Evolutionary conservation across 345 rosid genomes (phyloP), one percentile per base, ranked within the genome.

Genomic region (Kernera saxatilis): DNA sequence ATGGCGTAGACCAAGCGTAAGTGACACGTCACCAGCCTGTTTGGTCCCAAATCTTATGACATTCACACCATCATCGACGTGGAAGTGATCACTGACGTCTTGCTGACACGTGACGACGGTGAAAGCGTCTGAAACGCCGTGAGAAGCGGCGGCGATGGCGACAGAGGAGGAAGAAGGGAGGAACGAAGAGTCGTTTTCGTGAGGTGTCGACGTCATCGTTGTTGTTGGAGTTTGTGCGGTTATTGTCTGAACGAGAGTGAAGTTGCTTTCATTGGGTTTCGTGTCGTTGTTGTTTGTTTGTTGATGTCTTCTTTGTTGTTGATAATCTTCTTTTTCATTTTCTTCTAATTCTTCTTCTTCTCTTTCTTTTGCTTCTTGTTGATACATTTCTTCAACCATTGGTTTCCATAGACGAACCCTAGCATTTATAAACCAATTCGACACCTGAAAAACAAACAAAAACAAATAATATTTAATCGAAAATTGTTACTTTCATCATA

Each of bases 361-460:
- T 43, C 72, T 88, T 15, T 86, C 92, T 77, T 87, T 94, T 39
- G 82, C 18, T 60, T 94, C 97, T 79, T 89, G 95, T 69, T 91
- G 96, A 80, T 94, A 94, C 97, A 94, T 94, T 39, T 91, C 99
- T 77, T 94, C 99, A 15, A 94, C 97, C 99, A 94, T 91, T 53
- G 99, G 99, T 73, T 94, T 94, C 99, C 99, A 94, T 80, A 94
- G 72, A 67, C 99, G 84, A 43, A 94, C 97, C 88, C 99, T 91
- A 26, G 98, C 98, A 77, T 93, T 93, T 27, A 93, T 93, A 84
- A 93, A 93, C 98, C 98, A 91, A 75, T 91, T 94, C 18, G 99
- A 91, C 5, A 94, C 99, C 99, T 94, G 81, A 29, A 67, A 18
- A 52, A 48, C 8, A 6, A 41, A 3, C 5, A 15, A 17, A 23